Conservation (phyloP, 371 early-diverging fungal species). For the Gilbertella persicaria region DNA sequence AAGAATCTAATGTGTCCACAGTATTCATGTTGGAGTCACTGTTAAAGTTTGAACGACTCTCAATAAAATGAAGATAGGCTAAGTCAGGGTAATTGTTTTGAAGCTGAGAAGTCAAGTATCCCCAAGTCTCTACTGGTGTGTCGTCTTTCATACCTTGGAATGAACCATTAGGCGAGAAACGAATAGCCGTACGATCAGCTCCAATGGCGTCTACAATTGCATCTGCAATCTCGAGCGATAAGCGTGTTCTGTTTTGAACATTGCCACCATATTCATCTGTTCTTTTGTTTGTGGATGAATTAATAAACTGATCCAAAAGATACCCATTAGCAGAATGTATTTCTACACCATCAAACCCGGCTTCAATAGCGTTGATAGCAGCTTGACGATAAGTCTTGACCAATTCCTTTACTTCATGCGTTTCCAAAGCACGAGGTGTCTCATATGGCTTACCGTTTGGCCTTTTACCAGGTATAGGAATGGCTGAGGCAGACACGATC, state of each 20-base stretch:
- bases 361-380: slow-evolving; percentile 37
- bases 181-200: slow-evolving; percentile 22
- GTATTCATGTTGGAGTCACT: background rate
- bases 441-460: background rate
- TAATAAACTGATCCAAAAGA: slow-evolving; percentile 59
- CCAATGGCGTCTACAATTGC: slow-evolving; percentile 45
- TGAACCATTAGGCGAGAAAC: slow-evolving; percentile 14
- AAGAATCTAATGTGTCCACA: slow-evolving; percentile 20
- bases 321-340: slow-evolving; percentile 73
- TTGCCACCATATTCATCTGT: slow-evolving; percentile 66
- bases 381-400: slow-evolving; percentile 60
- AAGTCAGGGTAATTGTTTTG: slow-evolving; percentile 19
- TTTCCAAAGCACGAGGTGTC: slow-evolving; percentile 48
- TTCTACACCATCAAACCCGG: slow-evolving; percentile 69
- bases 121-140: slow-evolving; percentile 28
- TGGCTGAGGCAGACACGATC: slow-evolving; percentile 2
- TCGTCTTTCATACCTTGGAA: slow-evolving; percentile 32
- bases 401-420: slow-evolving; percentile 60
- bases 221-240: slow-evolving; percentile 58
- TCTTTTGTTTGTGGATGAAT: slow-evolving; percentile 54
- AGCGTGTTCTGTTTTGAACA: slow-evolving; percentile 70
- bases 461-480: background rate
- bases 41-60: slow-evolving; percentile 20
- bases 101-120: slow-evolving; percentile 17
- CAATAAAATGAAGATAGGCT: slow-evolving; percentile 37